A percentile compares a stretch with the other conserved stretches of the same genome.
Evolutionary conservation across 768 basidiomycete genomes (phyloP).

Genomic region (Amanita fuliginea): DNA sequence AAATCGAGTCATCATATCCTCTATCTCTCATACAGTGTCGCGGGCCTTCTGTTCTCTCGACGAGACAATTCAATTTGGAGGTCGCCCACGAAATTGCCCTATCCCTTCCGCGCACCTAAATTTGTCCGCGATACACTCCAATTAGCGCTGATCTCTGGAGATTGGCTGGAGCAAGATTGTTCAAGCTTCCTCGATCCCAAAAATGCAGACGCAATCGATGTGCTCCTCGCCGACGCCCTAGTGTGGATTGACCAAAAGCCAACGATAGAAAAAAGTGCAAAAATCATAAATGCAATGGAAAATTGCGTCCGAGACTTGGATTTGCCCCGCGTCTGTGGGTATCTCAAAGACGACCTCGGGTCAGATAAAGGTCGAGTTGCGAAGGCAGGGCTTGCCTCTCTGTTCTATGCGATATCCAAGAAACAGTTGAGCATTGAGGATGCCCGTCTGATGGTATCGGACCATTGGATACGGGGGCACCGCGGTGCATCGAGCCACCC

Average conservation of each 20-base stretch:
- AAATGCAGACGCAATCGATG: neutral
- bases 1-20: neutral
- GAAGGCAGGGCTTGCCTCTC: neutral
- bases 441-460: neutral
- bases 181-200: neutral
- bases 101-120: neutral
- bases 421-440: neutral
- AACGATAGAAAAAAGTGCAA: neutral
- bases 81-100: neutral
- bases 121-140: neutral
- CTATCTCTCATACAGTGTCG: neutral
- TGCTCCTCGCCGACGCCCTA: neutral
- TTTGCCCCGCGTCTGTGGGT: neutral
- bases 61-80: neutral
- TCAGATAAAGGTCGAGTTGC: neutral
- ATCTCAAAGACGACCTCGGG: neutral
- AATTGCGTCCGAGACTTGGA: neutral
- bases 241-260: neutral
- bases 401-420: neutral
- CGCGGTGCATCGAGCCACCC: too few species aligned
- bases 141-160: neutral
- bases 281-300: neutral
- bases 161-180: constrained; percentile 1
- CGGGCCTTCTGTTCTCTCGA: neutral
- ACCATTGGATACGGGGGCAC: neutral